A percentile compares a stretch with the other conserved stretches of the same genome.
phyloP scores from a whole-genome alignment of 495 filamentous ascomycete species.

The Corynascus novoguineensis region DNA sequence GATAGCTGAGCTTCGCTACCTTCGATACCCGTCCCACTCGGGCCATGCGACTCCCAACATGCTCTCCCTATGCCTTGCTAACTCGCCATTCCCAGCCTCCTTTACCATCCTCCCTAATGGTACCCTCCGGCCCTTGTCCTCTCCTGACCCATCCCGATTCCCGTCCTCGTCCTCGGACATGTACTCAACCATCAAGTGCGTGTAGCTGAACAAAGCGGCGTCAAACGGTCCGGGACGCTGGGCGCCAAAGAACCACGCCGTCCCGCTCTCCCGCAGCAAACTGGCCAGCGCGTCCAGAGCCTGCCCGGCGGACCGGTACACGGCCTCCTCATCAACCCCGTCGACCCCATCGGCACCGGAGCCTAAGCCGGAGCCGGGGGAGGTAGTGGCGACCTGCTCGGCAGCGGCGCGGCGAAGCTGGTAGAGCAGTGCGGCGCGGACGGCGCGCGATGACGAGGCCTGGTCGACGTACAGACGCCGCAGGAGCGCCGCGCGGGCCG shows the following conservation, averaged over 20 bases:
- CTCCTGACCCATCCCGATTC: too few relatives aligned
- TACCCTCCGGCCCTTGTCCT: not conserved
- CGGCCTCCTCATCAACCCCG: slow-evolving; percentile 51
- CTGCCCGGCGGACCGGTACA: slow-evolving; percentile 63
- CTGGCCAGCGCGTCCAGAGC: slow-evolving; percentile 71
- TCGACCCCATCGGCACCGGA: not conserved
- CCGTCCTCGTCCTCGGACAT: slow-evolving; percentile 4
- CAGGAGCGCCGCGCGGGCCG: slow-evolving; percentile 57
- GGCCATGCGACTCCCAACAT: slow-evolving; percentile 15
- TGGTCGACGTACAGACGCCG: slow-evolving; percentile 63
- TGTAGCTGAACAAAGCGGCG: slow-evolving; percentile 84
- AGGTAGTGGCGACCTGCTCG: slow-evolving; percentile 59
- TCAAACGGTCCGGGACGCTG: slow-evolving; percentile 69
- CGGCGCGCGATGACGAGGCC: slow-evolving; percentile 53
- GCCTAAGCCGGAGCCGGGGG: too few relatives aligned
- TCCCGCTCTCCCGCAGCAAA: slow-evolving; percentile 55
- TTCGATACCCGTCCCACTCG: not conserved
- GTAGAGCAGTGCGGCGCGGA: slow-evolving; percentile 56
- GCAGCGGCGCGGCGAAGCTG: slow-evolving; percentile 67
- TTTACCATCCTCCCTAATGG: slow-evolving; percentile 18
- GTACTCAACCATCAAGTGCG: slow-evolving; percentile 60
- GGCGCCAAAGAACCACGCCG: slow-evolving; percentile 36
- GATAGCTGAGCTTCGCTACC: not conserved
- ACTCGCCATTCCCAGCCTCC: slow-evolving; percentile 13
- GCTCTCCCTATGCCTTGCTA: slow-evolving; percentile 17